These are phyloP conservation scores for Tetragonia tetragonoides DNA, from an alignment of 148 eudicot genomes.

Conservation along the genomic window DNA sequence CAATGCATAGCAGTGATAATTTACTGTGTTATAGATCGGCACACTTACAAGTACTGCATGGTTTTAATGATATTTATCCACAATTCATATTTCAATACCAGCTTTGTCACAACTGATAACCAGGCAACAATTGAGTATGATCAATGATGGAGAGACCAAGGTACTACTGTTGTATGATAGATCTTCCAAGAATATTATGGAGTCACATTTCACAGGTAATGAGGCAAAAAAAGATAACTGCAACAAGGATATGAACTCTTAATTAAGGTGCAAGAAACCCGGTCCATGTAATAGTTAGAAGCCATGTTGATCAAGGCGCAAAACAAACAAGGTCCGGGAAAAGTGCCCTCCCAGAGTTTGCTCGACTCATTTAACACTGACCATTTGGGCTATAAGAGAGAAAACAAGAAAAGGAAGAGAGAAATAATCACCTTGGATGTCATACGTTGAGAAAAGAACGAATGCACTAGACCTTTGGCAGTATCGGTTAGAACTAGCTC, in stretches of 20 bases:
- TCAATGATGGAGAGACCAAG: neutral
- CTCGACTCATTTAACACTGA: neutral
- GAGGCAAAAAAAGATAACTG: neutral
- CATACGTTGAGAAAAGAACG: conserved; percentile 78
- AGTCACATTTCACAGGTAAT: neutral
- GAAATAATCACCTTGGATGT: conserved; percentile 58
- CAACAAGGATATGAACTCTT: neutral
- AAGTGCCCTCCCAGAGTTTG: neutral
- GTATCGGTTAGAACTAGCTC: conserved; percentile 65
- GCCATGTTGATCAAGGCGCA: neutral
- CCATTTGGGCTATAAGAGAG: neutral
- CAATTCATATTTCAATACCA: neutral
- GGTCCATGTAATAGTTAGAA: neutral
- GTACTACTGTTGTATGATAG: neutral
- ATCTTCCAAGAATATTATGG: neutral
- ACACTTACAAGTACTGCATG: neutral
- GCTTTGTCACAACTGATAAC: neutral
- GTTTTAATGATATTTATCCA: neutral
- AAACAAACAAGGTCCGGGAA: neutral
- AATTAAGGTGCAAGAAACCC: neutral
- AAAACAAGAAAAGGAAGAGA: neutral
- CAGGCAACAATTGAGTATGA: neutral
- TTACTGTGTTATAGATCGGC: neutral
- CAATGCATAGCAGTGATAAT: too few relatives aligned
- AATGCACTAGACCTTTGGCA: conserved; percentile 78